Evolutionary conservation across 2,329 filamentous ascomycete genomes (phyloP).

Genomic region (Sarocladium oryzae): DNA sequence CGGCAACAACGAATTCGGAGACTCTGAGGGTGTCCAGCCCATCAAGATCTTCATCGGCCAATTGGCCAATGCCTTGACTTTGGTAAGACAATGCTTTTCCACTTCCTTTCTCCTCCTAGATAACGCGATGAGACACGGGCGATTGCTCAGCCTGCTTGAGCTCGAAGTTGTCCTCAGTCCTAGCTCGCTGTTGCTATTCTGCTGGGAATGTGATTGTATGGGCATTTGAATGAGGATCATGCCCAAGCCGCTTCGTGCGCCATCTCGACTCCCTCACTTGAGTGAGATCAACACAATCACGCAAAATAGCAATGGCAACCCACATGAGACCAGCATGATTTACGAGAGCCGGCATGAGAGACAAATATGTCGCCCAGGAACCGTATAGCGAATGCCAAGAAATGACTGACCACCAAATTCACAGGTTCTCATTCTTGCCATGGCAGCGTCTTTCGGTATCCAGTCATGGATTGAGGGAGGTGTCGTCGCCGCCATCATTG

Average conservation of each 20-base stretch:
- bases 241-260: not conserved
- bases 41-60: constrained; percentile 59
- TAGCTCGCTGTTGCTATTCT: not conserved
- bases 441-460: constrained; percentile 47
- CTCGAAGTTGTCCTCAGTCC: not conserved
- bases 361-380: not conserved
- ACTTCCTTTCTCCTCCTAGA: not conserved
- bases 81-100: constrained; percentile 36
- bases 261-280: not conserved
- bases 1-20: constrained; percentile 58
- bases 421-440: constrained; percentile 51
- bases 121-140: not conserved
- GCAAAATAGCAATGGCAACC: not conserved
- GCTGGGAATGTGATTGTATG: not conserved
- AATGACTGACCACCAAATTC: not conserved
- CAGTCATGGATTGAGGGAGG: constrained; percentile 47
- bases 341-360: not conserved
- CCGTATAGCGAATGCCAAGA: constrained; percentile 1
- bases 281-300: not conserved
- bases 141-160: not conserved
- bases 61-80: constrained; percentile 62
- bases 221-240: too few species aligned
- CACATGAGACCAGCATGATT: not conserved
- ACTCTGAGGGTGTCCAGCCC: constrained; percentile 51
- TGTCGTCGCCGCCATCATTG: constrained; percentile 45